Percentiles rank a stretch among this genome's conserved stretches.
phyloP scores from a whole-genome alignment of 441 rosid species.

The Euphorbia neoarborescens region DNA sequence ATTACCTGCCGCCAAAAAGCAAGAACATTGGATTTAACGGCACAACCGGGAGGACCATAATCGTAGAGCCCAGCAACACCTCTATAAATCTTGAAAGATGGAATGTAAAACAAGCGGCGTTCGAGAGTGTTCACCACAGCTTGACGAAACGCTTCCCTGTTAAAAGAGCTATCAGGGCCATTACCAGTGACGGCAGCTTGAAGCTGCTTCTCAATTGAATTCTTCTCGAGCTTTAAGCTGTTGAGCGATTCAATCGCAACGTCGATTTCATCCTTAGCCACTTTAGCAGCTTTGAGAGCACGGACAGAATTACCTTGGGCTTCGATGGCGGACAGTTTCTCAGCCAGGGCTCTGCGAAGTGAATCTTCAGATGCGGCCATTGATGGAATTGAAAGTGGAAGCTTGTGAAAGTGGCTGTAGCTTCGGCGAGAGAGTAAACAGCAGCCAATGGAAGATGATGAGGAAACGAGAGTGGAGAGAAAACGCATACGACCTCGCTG shows the following conservation, averaged over 20 bases:
- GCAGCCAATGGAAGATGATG: slow-evolving; percentile 30
- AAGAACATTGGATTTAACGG: slow-evolving; percentile 67
- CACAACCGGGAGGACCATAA: slow-evolving; percentile 80
- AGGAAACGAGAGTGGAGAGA: slow-evolving; percentile 27
- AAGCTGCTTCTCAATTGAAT: slow-evolving; percentile 65
- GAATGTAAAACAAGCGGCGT: slow-evolving; percentile 64
- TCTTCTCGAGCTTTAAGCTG: slow-evolving; percentile 55
- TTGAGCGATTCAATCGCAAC: slow-evolving; percentile 62
- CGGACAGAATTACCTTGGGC: slow-evolving; percentile 65
- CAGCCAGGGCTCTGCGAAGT: slow-evolving; percentile 52
- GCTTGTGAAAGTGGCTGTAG: slow-evolving; percentile 14
- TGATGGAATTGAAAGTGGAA: neutral
- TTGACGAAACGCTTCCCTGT: slow-evolving; percentile 72
- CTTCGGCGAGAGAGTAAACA: slow-evolving; percentile 14
- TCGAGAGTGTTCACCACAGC: slow-evolving; percentile 63
- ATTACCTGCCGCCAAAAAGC: slow-evolving; percentile 81
- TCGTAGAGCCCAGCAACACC: slow-evolving; percentile 86
- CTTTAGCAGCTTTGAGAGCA: slow-evolving; percentile 57
- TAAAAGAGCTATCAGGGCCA: slow-evolving; percentile 33
- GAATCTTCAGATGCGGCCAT: slow-evolving; percentile 64
- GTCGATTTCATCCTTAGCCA: slow-evolving; percentile 51
- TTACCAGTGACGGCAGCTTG: slow-evolving; percentile 37
- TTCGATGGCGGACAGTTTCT: slow-evolving; percentile 57
- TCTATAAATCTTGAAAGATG: slow-evolving; percentile 74
- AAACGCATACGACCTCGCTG: slow-evolving; percentile 31